Percentiles rank a stretch among this genome's conserved stretches.
Evolutionary conservation across 768 basidiomycete genomes (phyloP).

Genomic region (Rickenella mellea): DNA sequence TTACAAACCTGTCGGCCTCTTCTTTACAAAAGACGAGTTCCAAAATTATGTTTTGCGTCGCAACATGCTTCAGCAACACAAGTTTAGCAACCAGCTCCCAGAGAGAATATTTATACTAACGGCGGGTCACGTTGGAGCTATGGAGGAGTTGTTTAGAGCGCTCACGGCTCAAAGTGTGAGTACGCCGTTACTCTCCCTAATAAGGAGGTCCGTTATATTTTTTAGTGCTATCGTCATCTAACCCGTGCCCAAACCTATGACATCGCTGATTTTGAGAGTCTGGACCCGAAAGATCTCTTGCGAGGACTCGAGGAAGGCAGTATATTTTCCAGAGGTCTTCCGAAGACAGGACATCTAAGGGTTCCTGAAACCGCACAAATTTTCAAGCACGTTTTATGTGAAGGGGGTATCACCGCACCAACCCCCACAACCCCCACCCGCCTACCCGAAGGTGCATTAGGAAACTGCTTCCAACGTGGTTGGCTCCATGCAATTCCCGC

Average conservation of each 20-base stretch:
- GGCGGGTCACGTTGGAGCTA: constrained; percentile 10
- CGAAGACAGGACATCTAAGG: too few species aligned
- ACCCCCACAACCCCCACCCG: too few species aligned
- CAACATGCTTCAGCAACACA: constrained; percentile 5
- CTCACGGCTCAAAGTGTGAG: constrained; percentile 6
- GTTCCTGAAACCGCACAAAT: too few species aligned
- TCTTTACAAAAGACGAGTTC: constrained; percentile 9
- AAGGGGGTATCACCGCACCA: too few species aligned
- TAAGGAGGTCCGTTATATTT: constrained; percentile 2
- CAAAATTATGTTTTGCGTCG: constrained; percentile 10
- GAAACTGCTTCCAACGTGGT: too few species aligned
- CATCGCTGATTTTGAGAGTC: constrained; percentile 1
- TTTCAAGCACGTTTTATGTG: too few species aligned
- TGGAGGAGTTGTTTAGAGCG: constrained; percentile 6
- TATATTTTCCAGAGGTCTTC: too few species aligned
- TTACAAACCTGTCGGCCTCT: constrained; percentile 7
- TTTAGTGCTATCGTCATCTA: constrained; percentile 11
- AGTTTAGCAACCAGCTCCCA: constrained; percentile 9
- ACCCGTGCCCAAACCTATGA: background rate
- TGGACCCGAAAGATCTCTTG: too few species aligned
- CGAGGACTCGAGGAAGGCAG: too few species aligned
- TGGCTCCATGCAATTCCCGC: too few species aligned
- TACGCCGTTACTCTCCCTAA: background rate
- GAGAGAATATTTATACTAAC: constrained; percentile 7
- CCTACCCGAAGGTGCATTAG: too few species aligned